Evolutionary conservation across 2,329 filamentous ascomycete genomes (phyloP).

Genomic region (Aspergillus aculeatus): DNA sequence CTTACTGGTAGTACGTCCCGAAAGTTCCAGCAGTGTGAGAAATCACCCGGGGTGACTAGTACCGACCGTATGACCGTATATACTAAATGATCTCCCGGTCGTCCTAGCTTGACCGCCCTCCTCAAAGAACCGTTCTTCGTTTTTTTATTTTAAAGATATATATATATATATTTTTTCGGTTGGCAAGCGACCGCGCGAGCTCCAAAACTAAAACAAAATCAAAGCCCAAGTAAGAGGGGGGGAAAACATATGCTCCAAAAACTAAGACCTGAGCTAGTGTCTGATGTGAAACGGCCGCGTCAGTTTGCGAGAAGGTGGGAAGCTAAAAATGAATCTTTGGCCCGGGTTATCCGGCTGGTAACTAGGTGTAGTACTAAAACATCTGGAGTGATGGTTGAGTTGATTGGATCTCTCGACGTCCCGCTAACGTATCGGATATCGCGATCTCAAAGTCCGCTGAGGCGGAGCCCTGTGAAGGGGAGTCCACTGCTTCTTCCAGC

Average conservation of each 20-base stretch:
- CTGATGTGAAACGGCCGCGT: conserved; percentile 19
- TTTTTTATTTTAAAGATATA: background rate
- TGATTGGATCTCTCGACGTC: too few species aligned
- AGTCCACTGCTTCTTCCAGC: too few species aligned
- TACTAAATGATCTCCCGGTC: conserved; percentile 12
- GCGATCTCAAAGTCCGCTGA: too few species aligned
- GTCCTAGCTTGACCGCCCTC: conserved; percentile 9
- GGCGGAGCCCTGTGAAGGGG: too few species aligned
- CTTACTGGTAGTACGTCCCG: too few species aligned
- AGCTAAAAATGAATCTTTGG: background rate
- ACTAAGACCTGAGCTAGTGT: conserved; percentile 11
- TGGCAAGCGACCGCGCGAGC: conserved; percentile 6
- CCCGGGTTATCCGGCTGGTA: background rate
- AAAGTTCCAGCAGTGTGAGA: too few species aligned
- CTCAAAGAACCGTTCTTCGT: conserved; percentile 2
- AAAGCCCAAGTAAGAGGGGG: too few species aligned
- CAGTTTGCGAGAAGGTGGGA: background rate
- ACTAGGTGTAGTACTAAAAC: too few species aligned
- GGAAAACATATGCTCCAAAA: too few species aligned
- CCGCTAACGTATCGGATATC: too few species aligned
- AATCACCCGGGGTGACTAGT: background rate
- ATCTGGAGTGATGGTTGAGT: too few species aligned
- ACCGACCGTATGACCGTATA: background rate
- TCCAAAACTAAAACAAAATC: too few species aligned
- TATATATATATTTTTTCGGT: background rate